Evolutionary conservation across 306 rosid species (phyloP), one percentile per base, ranked within the genome.

Genomic region (Albizia julibrissin): DNA sequence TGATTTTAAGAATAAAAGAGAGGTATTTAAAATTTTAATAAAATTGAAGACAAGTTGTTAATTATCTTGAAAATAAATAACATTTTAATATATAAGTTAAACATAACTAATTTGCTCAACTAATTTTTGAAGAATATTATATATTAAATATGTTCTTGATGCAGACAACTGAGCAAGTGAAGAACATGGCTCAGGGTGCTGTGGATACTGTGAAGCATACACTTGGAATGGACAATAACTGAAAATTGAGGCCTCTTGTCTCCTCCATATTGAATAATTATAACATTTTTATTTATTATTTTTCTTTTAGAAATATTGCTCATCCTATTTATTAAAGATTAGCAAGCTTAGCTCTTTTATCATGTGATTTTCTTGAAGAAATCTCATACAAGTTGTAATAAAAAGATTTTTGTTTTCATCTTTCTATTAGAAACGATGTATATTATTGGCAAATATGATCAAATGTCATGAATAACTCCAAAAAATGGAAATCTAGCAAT

Each of bases 151-250:
- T 52, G 24, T 7, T 52, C 27, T 21, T 8, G 59, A 52, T n/a
- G 19, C 79, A 87, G 90, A 87, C 85, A 1, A 88, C 83, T 13
- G 90, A 85, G 44, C 87, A 85, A 44, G 72, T 83, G 85, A 87
- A 18, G 80, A 79, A 61, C 80, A 76, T 85, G 84, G 84, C 86
- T 56, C 88, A 85, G 5, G 84, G 80, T 16, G 85, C 88, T 54
- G 68, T 85, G 85, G 87, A 82, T 26, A 64, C 16, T 21, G 87
- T 85, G 72, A 87, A 85, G 88, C 70, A 66, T 44, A 80, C 88
- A 31, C 87, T 85, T 43, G 90, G 90, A 4, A 62, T 62, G 39
- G 69, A 62, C 69, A 62, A 27, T 3, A 65, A 31, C 16, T 65
- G 43, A 29, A 6, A 13, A 14, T 0, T 13, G 39, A 26, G 39